A percentile compares a stretch with the other conserved stretches of the same genome.
Conservation (phyloP, 2,329 filamentous ascomycete species). For the Dactylellina haptotyla region DNA sequence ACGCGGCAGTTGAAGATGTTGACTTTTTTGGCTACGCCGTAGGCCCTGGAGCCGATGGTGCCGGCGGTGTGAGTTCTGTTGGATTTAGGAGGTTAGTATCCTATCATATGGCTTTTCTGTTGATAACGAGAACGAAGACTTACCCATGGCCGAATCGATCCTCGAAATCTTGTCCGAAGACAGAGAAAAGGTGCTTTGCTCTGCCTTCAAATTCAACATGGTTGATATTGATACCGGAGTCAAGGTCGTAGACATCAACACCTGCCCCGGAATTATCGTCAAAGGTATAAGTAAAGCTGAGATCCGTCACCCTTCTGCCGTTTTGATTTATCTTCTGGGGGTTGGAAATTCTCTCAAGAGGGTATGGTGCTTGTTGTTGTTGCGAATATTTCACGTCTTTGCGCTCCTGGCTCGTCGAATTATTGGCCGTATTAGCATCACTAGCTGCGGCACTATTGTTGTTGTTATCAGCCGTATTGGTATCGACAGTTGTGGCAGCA, state of each 20-base stretch:
- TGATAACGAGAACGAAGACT: conserved; percentile 58
- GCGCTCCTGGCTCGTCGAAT: background rate
- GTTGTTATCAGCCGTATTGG: no score
- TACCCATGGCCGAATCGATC: conserved; percentile 66
- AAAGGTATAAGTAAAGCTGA: conserved; percentile 61
- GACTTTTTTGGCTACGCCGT: conserved; percentile 20
- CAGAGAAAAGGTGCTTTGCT: conserved; percentile 54
- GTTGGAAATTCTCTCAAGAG: conserved; percentile 59
- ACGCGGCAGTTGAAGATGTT: conserved; percentile 58
- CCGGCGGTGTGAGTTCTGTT: conserved; percentile 17
- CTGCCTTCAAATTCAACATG: conserved; percentile 58
- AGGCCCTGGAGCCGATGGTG: conserved; percentile 3
- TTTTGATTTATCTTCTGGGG: conserved; percentile 56
- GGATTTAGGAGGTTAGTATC: background rate
- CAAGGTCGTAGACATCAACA: conserved; percentile 65
- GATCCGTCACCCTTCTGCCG: conserved; percentile 55
- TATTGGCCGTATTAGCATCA: no score
- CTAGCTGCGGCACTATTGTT: no score
- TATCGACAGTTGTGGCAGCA: no score
- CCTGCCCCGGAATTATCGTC: conserved; percentile 60
- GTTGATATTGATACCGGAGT: conserved; percentile 62
- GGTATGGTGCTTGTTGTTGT: conserved; percentile 55
- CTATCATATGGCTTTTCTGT: background rate
- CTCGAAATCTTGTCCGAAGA: conserved; percentile 64
- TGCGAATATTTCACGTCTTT: conserved; percentile 1